Percentiles rank a stretch among this genome's conserved stretches.
Conservation (phyloP, 2,329 filamentous ascomycete species). For the Aspergillus versicolor region DNA sequence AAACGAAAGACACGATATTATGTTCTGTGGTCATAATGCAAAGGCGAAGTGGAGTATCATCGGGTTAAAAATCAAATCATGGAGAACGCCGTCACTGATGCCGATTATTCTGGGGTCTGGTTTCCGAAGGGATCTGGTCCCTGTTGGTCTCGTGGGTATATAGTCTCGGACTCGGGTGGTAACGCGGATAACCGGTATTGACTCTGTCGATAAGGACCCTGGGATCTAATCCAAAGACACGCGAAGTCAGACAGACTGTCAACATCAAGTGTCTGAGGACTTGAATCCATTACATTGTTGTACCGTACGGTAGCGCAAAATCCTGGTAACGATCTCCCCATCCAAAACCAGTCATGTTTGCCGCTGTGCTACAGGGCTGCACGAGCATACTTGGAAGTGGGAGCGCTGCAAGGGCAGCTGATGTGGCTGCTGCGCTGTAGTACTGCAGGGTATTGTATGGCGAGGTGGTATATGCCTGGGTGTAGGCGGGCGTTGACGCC, state of each 20-base stretch:
- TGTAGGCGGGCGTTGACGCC: constrained; percentile 66
- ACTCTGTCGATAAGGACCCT: constrained; percentile 17
- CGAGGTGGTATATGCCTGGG: constrained; percentile 71
- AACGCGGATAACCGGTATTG: constrained; percentile 14
- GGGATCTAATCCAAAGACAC: constrained; percentile 25
- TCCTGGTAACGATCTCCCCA: constrained; percentile 79
- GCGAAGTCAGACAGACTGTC: constrained; percentile 26
- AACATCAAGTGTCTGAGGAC: constrained; percentile 32
- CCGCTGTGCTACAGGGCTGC: constrained; percentile 76
- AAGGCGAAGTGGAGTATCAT: constrained; percentile 41
- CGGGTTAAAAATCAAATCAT: constrained; percentile 47
- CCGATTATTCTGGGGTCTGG: constrained; percentile 45
- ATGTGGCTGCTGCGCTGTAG: constrained; percentile 76
- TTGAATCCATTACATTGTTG: constrained; percentile 65
- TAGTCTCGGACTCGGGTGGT: constrained; percentile 44
- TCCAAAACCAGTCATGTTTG: constrained; percentile 74
- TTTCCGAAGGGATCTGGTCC: constrained; percentile 38
- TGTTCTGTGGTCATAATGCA: constrained; percentile 35
- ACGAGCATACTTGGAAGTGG: constrained; percentile 84
- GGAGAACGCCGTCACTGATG: constrained; percentile 57
- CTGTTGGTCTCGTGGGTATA: constrained; percentile 35
- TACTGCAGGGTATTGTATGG: constrained; percentile 61
- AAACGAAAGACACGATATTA: constrained; percentile 19
- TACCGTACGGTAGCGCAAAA: constrained; percentile 68
- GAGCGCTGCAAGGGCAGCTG: constrained; percentile 71